These are phyloP conservation scores for Prosopis cineraria DNA, from an alignment of 306 rosid genomes.

Conservation along the genomic window DNA sequence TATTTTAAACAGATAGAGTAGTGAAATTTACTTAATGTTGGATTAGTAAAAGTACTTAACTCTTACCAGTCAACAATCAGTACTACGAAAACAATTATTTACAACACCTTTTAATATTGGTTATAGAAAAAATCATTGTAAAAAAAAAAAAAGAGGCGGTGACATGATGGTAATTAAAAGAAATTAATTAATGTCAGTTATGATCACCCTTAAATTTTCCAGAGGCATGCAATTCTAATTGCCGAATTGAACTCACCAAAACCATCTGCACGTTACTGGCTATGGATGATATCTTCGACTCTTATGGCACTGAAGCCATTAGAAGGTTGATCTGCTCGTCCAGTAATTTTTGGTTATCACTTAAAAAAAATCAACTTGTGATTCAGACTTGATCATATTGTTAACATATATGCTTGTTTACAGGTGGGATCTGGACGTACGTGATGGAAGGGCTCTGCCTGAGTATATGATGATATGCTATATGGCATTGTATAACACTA, in stretches of 20 bases:
- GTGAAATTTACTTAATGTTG: no score
- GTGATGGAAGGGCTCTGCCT: constrained; percentile 45
- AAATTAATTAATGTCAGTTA: no score
- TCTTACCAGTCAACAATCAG: no score
- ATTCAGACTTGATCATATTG: not conserved
- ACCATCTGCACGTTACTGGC: constrained; percentile 42
- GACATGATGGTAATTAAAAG: no score
- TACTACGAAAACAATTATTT: no score
- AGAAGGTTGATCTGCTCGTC: constrained; percentile 35
- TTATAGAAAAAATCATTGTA: no score
- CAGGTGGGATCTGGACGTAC: constrained; percentile 57
- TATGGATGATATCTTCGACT: constrained; percentile 49
- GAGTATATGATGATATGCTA: constrained; percentile 52
- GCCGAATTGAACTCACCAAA: constrained; percentile 47
- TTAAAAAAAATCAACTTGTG: not conserved
- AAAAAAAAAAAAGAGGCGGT: no score
- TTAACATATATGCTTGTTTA: not conserved
- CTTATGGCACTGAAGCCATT: constrained; percentile 48
- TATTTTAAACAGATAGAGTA: no score
- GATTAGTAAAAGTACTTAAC: no score
- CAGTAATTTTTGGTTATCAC: not conserved
- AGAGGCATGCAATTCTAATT: constrained; percentile 40
- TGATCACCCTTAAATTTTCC: no score
- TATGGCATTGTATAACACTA: constrained; percentile 51
- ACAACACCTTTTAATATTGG: no score